Conservation (phyloP, 1,284 basidiomycete genomes). For the Puccinia hordei region DNA sequence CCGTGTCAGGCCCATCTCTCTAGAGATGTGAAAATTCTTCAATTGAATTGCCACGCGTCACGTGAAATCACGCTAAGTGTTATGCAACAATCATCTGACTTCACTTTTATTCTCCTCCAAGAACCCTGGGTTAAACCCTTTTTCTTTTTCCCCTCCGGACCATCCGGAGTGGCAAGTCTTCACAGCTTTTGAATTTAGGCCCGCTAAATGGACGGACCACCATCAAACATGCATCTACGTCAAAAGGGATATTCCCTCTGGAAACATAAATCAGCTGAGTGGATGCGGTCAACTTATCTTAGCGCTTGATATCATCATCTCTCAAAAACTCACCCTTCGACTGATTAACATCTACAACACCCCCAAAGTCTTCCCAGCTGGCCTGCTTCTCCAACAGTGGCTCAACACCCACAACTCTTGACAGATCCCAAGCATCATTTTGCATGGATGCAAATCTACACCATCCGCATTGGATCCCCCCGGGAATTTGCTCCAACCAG, state of each 20-base stretch:
- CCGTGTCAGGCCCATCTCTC: too few relatives aligned
- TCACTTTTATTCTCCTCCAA: not conserved
- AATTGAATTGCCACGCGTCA: not conserved
- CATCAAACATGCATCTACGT: not conserved
- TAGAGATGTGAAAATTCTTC: not conserved
- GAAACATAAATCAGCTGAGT: not conserved
- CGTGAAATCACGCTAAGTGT: not conserved
- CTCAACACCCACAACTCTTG: not conserved
- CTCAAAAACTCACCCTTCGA: not conserved
- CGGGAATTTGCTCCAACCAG: not conserved
- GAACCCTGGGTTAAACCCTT: conserved; percentile 6
- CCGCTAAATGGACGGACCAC: not conserved
- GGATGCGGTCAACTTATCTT: not conserved
- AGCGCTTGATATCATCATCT: not conserved
- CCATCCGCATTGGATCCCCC: not conserved
- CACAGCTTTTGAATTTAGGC: not conserved
- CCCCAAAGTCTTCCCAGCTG: not conserved
- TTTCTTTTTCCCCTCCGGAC: not conserved
- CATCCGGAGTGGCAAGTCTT: not conserved
- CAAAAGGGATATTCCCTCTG: not conserved
- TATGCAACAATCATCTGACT: not conserved
- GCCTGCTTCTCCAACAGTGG: not conserved
- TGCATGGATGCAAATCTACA: conserved; percentile 12
- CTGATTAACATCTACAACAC: conserved; percentile 10
- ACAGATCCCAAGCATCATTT: not conserved